phyloP scores from a whole-genome alignment of 257 asterid genomes.

The Linderniella brevidens region DNA sequence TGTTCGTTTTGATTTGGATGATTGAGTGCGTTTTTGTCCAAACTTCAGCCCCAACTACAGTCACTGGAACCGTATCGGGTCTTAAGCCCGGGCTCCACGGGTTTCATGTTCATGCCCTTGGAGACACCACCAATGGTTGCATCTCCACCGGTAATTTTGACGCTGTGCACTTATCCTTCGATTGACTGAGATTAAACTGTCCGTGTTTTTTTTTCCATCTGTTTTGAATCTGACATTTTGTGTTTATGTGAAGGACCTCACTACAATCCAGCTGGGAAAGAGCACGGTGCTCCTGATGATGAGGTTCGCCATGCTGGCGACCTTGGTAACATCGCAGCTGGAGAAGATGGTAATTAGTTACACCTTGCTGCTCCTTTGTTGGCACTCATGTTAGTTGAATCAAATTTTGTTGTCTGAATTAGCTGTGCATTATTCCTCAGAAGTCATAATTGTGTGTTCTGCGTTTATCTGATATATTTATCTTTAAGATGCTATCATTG shows the following conservation, averaged over 20 bases:
- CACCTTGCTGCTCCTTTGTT: too few relatives aligned
- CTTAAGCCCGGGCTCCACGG: conserved; percentile 90
- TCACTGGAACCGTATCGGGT: conserved; percentile 67
- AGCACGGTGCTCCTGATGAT: conserved; percentile 87
- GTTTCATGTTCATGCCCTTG: conserved; percentile 95
- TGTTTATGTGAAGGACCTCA: conserved; percentile 62
- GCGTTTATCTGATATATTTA: too few relatives aligned
- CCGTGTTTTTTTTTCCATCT: not conserved
- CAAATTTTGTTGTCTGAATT: too few relatives aligned
- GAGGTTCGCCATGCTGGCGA: conserved; percentile 97
- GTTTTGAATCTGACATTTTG: not conserved
- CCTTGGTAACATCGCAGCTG: conserved; percentile 81
- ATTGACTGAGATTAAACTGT: not conserved
- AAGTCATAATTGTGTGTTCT: too few relatives aligned
- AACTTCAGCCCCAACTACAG: conserved; percentile 55
- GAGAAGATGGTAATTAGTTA: conserved; percentile 51
- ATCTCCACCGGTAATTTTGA: conserved; percentile 70
- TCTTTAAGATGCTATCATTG: too few relatives aligned
- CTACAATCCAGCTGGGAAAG: conserved; percentile 71
- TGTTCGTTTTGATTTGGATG: not conserved
- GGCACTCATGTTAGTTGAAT: too few relatives aligned
- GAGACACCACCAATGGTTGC: conserved; percentile 99
- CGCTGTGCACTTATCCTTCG: not conserved
- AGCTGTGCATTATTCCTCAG: too few relatives aligned
- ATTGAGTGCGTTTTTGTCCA: not conserved